Percentiles rank a stretch among this genome's conserved stretches.
Conservation (phyloP, 2,329 filamentous ascomycete species). For the Beauveria sp. region DNA sequence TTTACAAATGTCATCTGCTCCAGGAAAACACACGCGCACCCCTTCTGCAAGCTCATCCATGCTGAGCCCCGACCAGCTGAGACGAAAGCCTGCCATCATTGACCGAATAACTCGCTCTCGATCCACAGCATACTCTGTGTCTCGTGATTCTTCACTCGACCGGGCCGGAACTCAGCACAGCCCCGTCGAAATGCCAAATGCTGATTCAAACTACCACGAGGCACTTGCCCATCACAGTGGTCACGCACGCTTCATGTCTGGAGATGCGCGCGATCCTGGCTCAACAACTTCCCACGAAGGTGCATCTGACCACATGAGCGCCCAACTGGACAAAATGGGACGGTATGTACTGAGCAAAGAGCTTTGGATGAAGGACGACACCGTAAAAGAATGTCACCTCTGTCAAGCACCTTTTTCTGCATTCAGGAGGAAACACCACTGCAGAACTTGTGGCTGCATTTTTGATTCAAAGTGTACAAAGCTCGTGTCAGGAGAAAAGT, state of each 20-base stretch:
- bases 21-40: constrained; percentile 27
- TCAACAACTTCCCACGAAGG: constrained; percentile 47
- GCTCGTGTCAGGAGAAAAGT: constrained; percentile 78
- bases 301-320: constrained; percentile 50
- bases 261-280: constrained; percentile 45
- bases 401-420: constrained; percentile 88
- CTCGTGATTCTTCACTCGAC: constrained; percentile 52
- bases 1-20: constrained; percentile 22
- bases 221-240: constrained; percentile 43
- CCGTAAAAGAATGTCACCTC: constrained; percentile 92
- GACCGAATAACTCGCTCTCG: constrained; percentile 45
- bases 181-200: constrained; percentile 49
- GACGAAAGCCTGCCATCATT: constrained; percentile 43
- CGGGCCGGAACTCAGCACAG: constrained; percentile 45
- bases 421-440: constrained; percentile 94
- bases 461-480: constrained; percentile 96
- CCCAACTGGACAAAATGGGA: constrained; percentile 62
- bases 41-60: constrained; percentile 28
- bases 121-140: constrained; percentile 35
- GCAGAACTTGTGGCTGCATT: constrained; percentile 92
- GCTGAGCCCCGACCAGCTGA: constrained; percentile 29
- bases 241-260: constrained; percentile 36
- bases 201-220: constrained; percentile 49
- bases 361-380: constrained; percentile 99
- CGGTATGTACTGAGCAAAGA: constrained; percentile 88